These are phyloP conservation scores for Cicer arietinum DNA, from an alignment of 306 rosid species.

Conservation along the genomic window DNA sequence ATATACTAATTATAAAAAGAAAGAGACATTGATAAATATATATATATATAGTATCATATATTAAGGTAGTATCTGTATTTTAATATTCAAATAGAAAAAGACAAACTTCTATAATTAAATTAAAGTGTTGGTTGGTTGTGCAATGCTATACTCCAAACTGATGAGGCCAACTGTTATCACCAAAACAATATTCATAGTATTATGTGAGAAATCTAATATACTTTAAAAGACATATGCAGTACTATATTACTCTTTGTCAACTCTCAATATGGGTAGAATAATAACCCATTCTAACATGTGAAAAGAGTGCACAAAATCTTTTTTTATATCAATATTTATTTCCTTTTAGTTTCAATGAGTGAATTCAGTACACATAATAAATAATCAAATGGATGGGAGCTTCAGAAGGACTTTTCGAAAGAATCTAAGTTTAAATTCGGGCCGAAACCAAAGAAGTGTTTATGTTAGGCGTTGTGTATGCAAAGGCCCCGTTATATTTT, in stretches of 20 bases:
- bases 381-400: not conserved
- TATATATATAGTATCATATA: no score
- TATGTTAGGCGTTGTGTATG: no score
- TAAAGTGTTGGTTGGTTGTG: no score
- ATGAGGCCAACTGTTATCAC: not conserved
- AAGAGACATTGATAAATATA: no score
- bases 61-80: no score
- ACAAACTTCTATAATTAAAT: not conserved
- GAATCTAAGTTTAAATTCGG: no score
- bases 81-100: not conserved
- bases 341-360: not conserved
- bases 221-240: not conserved
- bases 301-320: not conserved
- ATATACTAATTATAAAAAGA: no score
- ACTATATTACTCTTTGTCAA: not conserved
- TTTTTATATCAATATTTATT: not conserved
- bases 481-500: no score
- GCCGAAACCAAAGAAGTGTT: fast-evolving
- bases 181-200: not conserved
- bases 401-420: no score
- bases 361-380: not conserved
- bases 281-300: not conserved
- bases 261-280: not conserved
- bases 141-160: no score
- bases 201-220: not conserved